These are phyloP conservation scores for Nicotiana obtusifolia DNA, from an alignment of 257 asterid genomes.

Conservation along the genomic window DNA sequence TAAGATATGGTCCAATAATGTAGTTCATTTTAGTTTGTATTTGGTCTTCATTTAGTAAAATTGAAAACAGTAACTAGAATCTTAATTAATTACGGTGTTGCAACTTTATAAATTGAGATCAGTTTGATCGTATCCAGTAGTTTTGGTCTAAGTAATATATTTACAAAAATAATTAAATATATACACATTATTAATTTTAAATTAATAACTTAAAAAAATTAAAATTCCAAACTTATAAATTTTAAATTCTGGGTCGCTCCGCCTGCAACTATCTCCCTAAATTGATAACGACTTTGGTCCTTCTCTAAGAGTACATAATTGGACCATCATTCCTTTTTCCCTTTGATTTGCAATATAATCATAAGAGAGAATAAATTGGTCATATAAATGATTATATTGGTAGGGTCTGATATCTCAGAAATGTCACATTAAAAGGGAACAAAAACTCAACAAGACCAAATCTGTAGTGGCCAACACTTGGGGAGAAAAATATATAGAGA, in stretches of 20 bases:
- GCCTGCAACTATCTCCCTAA: too few species aligned
- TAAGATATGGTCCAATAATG: too few species aligned
- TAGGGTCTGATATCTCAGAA: conserved; percentile 9
- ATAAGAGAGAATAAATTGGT: background rate
- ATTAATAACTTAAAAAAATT: too few species aligned
- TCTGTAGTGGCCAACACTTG: background rate
- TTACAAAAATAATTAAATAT: too few species aligned
- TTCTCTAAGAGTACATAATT: background rate
- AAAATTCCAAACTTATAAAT: rapidly evolving
- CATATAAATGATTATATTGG: conserved; percentile 7
- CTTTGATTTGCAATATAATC: background rate
- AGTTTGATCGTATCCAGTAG: too few species aligned
- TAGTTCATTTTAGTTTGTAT: too few species aligned
- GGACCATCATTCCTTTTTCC: background rate
- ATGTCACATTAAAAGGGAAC: conserved; percentile 11
- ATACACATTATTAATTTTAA: too few species aligned
- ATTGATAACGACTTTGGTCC: background rate
- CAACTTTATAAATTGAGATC: background rate
- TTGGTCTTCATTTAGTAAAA: background rate
- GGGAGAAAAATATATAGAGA: background rate
- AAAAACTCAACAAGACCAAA: background rate
- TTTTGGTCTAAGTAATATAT: too few species aligned
- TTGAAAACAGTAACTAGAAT: background rate
- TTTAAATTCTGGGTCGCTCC: too few species aligned
- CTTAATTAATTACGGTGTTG: background rate